These are phyloP conservation scores for Ustilago curta DNA, from an alignment of 1,284 basidiomycete genomes.

Conservation along the genomic window DNA sequence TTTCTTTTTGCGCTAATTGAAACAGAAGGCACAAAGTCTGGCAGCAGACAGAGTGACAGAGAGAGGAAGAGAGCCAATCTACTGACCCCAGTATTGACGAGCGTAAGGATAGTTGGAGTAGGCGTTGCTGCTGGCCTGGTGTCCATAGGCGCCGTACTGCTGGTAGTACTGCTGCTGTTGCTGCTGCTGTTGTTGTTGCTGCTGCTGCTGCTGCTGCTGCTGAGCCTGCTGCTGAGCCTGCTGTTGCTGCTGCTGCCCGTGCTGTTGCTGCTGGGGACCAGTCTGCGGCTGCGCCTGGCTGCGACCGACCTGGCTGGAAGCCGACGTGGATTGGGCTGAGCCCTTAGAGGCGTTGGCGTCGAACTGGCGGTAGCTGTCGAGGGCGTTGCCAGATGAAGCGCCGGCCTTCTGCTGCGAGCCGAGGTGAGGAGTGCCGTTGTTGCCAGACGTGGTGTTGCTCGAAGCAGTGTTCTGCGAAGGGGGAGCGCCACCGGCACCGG, in stretches of 20 bases:
- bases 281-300: constrained; percentile 47
- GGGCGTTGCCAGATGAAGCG: constrained; percentile 43
- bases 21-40: too few species aligned
- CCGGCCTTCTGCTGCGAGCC: constrained; percentile 53
- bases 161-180: constrained; percentile 67
- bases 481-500: constrained; percentile 39
- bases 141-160: constrained; percentile 63
- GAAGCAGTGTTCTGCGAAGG: constrained; percentile 47
- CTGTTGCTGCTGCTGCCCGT: constrained; percentile 47
- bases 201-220: constrained; percentile 43
- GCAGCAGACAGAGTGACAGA: not conserved
- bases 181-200: constrained; percentile 56
- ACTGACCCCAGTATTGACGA: constrained; percentile 67
- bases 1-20: not conserved
- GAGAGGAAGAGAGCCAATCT: constrained; percentile 1
- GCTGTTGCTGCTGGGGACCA: constrained; percentile 41
- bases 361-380: constrained; percentile 54
- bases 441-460: constrained; percentile 37
- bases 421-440: constrained; percentile 49
- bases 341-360: constrained; percentile 49
- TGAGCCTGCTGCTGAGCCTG: constrained; percentile 26
- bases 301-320: constrained; percentile 42
- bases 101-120: constrained; percentile 64
- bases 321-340: constrained; percentile 24
- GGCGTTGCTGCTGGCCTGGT: constrained; percentile 59